Evolutionary conservation across 2,329 filamentous ascomycete genomes (phyloP).

Genomic region (Xylariales sp.): DNA sequence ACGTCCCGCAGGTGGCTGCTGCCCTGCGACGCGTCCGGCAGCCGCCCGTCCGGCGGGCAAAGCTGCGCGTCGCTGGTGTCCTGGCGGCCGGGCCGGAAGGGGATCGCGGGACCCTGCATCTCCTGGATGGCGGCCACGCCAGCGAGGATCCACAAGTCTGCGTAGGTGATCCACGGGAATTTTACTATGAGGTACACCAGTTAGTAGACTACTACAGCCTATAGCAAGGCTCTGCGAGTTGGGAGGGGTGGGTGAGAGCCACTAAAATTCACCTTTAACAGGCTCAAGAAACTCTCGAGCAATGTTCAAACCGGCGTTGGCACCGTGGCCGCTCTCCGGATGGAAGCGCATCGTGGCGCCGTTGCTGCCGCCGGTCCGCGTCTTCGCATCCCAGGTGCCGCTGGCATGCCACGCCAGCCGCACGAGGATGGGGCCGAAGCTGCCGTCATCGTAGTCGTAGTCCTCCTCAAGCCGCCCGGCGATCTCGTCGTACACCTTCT

Average conservation of each 20-base stretch:
- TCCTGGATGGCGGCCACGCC: conserved; percentile 88
- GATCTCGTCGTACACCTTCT: conserved; percentile 89
- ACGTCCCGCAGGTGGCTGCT: conserved; percentile 81
- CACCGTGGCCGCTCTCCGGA: conserved; percentile 84
- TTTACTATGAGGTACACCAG: conserved; percentile 44
- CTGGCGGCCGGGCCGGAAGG: conserved; percentile 79
- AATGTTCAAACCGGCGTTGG: conserved; percentile 82
- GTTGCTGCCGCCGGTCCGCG: conserved; percentile 87
- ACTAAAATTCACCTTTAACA: conserved; percentile 76
- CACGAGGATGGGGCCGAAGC: conserved; percentile 87
- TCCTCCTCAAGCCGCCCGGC: conserved; percentile 78
- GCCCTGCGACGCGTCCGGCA: conserved; percentile 73
- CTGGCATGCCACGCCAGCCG: conserved; percentile 92
- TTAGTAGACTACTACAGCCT: not conserved
- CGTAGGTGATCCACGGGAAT: conserved; percentile 95
- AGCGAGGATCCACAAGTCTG: conserved; percentile 91
- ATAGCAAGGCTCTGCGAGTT: not conserved
- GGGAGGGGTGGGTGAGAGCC: not conserved
- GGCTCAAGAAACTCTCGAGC: conserved; percentile 93
- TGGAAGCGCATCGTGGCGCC: conserved; percentile 95
- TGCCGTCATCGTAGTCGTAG: conserved; percentile 94
- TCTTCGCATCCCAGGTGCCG: conserved; percentile 87
- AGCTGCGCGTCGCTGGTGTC: conserved; percentile 76
- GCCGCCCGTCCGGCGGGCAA: conserved; percentile 91
- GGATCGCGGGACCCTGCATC: conserved; percentile 84